Conservation (phyloP, 305 asterid genomes). For the Ilex paraguariensis region DNA sequence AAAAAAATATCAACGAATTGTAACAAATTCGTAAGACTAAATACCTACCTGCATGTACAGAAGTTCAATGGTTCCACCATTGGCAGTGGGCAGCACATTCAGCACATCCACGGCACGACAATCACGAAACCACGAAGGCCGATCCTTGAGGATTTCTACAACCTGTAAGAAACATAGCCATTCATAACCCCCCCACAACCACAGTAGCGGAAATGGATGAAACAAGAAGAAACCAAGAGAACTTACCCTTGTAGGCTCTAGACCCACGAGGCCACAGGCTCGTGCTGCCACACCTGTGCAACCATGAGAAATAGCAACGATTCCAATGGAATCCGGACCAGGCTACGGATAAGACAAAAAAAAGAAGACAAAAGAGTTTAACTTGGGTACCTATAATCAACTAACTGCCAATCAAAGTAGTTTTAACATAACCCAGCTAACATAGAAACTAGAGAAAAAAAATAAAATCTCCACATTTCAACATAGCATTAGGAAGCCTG, state of each 20-base stretch:
- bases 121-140: slow-evolving; percentile 87
- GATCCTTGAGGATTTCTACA: slow-evolving; percentile 95
- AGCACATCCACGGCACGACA: slow-evolving; percentile 87
- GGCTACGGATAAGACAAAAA: slow-evolving; percentile 50
- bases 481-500: too few relatives aligned
- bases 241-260: slow-evolving; percentile 93
- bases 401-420: too few relatives aligned
- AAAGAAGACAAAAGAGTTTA: not conserved
- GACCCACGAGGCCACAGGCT: slow-evolving; percentile 97
- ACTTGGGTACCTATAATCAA: too few relatives aligned
- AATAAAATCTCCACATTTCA: too few relatives aligned
- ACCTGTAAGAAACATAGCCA: slow-evolving; percentile 44
- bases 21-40: not conserved
- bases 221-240: slow-evolving; percentile 1
- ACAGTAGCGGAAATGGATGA: slow-evolving; percentile 4
- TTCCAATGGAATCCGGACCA: slow-evolving; percentile 99
- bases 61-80: slow-evolving; percentile 97
- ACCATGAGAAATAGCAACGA: slow-evolving; percentile 98
- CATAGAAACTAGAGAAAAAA: too few relatives aligned
- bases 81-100: slow-evolving; percentile 87
- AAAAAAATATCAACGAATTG: not conserved
- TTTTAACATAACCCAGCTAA: too few relatives aligned
- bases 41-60: slow-evolving; percentile 78
- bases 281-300: slow-evolving; percentile 99
- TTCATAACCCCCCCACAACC: not conserved